Evolutionary conservation across 2,329 filamentous ascomycete species (phyloP).

Genomic region (Pestalotiopsis sp.): DNA sequence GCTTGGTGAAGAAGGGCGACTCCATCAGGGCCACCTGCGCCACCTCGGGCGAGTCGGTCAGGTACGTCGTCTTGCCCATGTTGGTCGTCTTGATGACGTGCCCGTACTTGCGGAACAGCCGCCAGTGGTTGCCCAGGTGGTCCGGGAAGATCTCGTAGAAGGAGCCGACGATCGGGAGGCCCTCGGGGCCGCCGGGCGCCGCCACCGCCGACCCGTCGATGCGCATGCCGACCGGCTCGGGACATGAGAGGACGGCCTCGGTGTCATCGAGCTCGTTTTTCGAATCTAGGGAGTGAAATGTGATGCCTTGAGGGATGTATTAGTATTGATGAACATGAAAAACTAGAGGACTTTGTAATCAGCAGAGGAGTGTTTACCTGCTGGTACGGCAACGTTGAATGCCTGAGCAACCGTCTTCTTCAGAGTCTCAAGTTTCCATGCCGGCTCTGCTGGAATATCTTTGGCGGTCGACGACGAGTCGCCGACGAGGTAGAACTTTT

Average conservation of each 20-base stretch:
- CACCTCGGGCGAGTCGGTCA: constrained; percentile 52
- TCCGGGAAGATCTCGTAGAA: constrained; percentile 59
- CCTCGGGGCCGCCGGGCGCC: constrained; percentile 50
- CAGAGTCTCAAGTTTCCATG: constrained; percentile 6
- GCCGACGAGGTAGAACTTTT: constrained; percentile 11
- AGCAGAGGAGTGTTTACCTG: neutral
- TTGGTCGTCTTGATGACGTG: constrained; percentile 53
- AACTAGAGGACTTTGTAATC: neutral
- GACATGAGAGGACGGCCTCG: neutral
- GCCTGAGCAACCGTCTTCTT: constrained; percentile 2
- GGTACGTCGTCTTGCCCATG: constrained; percentile 51
- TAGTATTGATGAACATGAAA: neutral
- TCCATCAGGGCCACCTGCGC: constrained; percentile 49
- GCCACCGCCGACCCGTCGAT: constrained; percentile 53
- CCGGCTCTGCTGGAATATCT: constrained; percentile 1
- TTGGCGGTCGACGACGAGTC: neutral
- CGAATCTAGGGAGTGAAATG: neutral
- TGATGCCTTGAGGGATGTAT: neutral
- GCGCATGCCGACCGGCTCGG: neutral
- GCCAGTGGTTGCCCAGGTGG: constrained; percentile 58
- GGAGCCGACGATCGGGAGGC: constrained; percentile 51
- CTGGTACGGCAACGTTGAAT: neutral
- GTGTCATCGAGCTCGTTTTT: neutral
- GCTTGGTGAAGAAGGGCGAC: constrained; percentile 55
- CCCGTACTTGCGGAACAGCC: constrained; percentile 55